These are phyloP conservation scores for Leishmania gerbilli DNA, from an alignment of 208 protist species.

Conservation along the genomic window DNA sequence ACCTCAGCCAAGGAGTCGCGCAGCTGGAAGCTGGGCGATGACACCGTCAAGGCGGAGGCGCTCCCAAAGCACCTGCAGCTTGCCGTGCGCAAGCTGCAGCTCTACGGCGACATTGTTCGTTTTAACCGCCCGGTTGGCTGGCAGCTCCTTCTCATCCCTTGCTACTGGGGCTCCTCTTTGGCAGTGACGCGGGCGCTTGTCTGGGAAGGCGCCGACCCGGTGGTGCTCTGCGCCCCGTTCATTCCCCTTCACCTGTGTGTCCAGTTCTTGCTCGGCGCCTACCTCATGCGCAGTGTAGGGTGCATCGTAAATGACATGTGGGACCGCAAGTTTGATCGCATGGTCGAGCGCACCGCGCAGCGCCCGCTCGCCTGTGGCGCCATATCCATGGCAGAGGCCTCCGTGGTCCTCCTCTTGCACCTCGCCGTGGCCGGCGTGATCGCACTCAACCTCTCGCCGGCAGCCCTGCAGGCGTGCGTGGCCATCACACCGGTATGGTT, in stretches of 20 bases:
- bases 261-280: constrained; percentile 67
- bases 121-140: constrained; percentile 72
- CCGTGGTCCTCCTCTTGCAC: constrained; percentile 47
- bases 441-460: constrained; percentile 69
- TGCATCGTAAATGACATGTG: constrained; percentile 90
- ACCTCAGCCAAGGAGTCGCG: constrained; percentile 69
- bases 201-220: constrained; percentile 85
- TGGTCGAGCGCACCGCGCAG: constrained; percentile 70
- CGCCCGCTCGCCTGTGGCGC: constrained; percentile 67
- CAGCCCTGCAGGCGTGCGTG: constrained; percentile 53
- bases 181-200: constrained; percentile 83
- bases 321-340: constrained; percentile 74
- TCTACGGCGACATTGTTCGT: constrained; percentile 70
- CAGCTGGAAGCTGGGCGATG: constrained; percentile 60
- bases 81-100: constrained; percentile 32
- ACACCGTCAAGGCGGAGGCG: constrained; percentile 22
- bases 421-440: constrained; percentile 49
- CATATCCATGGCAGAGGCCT: constrained; percentile 59
- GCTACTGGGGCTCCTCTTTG: constrained; percentile 78
- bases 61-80: constrained; percentile 47
- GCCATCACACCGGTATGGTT: constrained; percentile 67
- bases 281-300: constrained; percentile 79
- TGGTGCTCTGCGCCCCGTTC: constrained; percentile 74
- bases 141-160: constrained; percentile 75
- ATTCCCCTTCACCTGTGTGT: constrained; percentile 77